Evolutionary conservation across 73 alveolate genomes (phyloP), one percentile per base, ranked within the genome.

Genomic region (Tetrahymena borealis): DNA sequence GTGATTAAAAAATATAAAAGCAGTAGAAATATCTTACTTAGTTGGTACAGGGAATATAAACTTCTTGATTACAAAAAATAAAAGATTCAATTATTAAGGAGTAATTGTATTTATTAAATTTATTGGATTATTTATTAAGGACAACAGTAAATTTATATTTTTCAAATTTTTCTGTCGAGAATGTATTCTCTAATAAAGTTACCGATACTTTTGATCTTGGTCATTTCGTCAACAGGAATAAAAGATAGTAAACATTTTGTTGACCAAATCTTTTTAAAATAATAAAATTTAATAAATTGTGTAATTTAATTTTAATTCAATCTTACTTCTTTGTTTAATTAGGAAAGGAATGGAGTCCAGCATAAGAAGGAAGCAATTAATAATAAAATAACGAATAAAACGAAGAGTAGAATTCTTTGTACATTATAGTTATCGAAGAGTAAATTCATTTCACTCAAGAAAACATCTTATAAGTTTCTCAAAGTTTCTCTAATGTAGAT

Each of bases 151-250:
- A n/a, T n/a, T n/a, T n/a, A n/a, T n/a, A 60, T 10, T 13, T 60
- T 60, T 93, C 93, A 93, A 39, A 79, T 85, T 78, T 85, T 93
- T 85, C 91, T 79, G 40, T 93, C 95, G 28, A 93, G 78, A 36
- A 93, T 93, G 24, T 79, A 91, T 10, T 90, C 91, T 40, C 93
- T 93, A 18, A 93, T 85, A 93, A 79, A 93, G 39, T 39, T 90
- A 28, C 38, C 91, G 6, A 93, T 93, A 3, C 91, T 93, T 93
- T 90, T 93, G 36, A 93, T 93, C 33, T 93, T 93, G 4, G 93
- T 90, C 42, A 93, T 93, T 90, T 93, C 95, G 40, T 93, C 95
- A 10, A 93, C 91, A 12, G 95, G 95, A 32, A 93, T 93, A 43
- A 93, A 93, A 33, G 95, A 79, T 40, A 93, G 60, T 33, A 93